Percentiles rank a stretch among this genome's conserved stretches.
Conservation (phyloP, 2,329 filamentous ascomycete species). For the Zymoseptoria ardabiliae region DNA sequence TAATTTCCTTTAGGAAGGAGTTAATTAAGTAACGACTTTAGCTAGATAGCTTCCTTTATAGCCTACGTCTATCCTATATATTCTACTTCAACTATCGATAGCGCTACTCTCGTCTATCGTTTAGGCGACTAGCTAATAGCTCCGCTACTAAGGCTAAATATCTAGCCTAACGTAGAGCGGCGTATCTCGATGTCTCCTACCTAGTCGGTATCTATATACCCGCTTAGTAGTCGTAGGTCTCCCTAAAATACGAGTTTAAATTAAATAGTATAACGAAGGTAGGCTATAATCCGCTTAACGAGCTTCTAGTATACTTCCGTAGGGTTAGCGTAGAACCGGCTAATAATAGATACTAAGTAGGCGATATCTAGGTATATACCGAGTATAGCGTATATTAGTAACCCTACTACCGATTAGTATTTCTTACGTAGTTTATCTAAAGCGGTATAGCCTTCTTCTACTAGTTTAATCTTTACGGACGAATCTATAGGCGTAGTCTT, state of each 20-base stretch:
- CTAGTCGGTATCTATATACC: conserved; percentile 21
- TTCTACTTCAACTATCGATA: conserved; percentile 21
- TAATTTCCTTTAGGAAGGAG: background rate
- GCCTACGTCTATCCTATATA: conserved; percentile 17
- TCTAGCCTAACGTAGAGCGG: conserved; percentile 18
- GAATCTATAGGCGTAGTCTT: too few relatives aligned
- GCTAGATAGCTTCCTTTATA: conserved; percentile 20
- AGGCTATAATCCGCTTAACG: conserved; percentile 3
- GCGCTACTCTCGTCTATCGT: conserved; percentile 15
- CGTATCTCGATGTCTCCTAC: conserved; percentile 12
- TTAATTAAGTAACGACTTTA: conserved; percentile 5
- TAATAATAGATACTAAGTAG: too few relatives aligned
- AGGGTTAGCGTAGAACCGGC: conserved; percentile 11
- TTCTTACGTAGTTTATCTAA: too few relatives aligned
- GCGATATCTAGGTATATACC: too few relatives aligned
- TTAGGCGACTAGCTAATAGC: conserved; percentile 21
- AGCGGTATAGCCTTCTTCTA: too few relatives aligned
- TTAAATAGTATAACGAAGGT: conserved; percentile 5
- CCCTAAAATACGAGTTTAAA: conserved; percentile 7
- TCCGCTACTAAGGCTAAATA: conserved; percentile 17
- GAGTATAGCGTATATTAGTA: too few relatives aligned
- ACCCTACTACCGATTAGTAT: too few relatives aligned
- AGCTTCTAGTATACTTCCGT: conserved; percentile 7
- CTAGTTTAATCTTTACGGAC: too few relatives aligned
- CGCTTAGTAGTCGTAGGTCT: conserved; percentile 7